Percentiles rank a stretch among this genome's conserved stretches.
Conservation (phyloP, 2,329 filamentous ascomycete genomes). For the Alternaria panax region DNA sequence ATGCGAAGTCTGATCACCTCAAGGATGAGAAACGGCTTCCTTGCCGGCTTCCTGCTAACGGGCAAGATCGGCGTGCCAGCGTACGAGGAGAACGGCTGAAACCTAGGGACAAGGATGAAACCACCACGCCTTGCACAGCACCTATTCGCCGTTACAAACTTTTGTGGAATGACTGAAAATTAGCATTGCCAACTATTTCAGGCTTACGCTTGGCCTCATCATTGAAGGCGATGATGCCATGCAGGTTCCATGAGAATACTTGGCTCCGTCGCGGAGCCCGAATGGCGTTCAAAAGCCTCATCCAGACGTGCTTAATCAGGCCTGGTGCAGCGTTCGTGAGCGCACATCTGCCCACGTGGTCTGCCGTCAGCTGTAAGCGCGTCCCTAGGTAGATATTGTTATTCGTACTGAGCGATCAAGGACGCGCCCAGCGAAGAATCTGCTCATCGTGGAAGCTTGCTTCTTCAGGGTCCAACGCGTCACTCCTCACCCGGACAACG, state of each 20-base stretch:
- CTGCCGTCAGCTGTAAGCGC: background rate
- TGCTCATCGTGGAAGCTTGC: background rate
- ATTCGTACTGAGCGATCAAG: background rate
- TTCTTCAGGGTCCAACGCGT: background rate
- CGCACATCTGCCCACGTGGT: background rate
- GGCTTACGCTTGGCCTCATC: background rate
- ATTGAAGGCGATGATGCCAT: background rate
- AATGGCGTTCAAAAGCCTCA: constrained; percentile 1
- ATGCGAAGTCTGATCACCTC: constrained; percentile 11
- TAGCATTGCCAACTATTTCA: background rate
- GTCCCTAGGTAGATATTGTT: too few species aligned
- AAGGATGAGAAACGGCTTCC: background rate
- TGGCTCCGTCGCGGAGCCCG: background rate
- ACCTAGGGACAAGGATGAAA: background rate
- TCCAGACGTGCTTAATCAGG: background rate
- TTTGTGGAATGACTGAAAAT: background rate
- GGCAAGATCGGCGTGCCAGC: background rate
- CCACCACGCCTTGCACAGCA: background rate
- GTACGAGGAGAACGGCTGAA: background rate
- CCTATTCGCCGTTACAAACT: background rate
- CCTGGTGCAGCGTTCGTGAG: background rate
- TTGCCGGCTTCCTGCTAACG: background rate
- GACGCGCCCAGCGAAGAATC: background rate
- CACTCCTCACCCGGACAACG: background rate
- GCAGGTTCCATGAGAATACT: background rate